phyloP scores from a whole-genome alignment of 768 basidiomycete genomes.

The Leccinum uliginosum region DNA sequence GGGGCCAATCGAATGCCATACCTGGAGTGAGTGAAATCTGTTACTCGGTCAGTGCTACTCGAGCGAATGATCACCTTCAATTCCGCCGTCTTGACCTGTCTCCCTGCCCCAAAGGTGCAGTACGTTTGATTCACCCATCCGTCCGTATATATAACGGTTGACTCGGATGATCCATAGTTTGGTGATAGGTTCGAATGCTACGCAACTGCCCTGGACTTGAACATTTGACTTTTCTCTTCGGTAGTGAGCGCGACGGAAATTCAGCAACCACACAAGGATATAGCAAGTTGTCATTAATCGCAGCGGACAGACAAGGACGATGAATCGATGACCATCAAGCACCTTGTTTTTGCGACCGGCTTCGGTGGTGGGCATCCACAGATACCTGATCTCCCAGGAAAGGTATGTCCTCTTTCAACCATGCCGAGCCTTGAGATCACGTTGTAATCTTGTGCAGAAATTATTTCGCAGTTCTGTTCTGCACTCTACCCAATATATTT shows the following conservation, averaged over 20 bases:
- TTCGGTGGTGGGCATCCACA: conserved; percentile 43
- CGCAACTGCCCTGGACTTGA: conserved; percentile 52
- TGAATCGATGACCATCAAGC: conserved; percentile 39
- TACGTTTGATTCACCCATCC: not conserved
- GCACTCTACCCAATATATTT: conserved; percentile 51
- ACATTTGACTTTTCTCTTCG: conserved; percentile 54
- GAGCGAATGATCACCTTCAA: conserved; percentile 14
- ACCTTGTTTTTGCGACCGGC: conserved; percentile 56
- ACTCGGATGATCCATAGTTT: conserved; percentile 32
- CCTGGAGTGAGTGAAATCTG: conserved; percentile 36
- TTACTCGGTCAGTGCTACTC: not conserved
- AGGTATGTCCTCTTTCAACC: conserved; percentile 23
- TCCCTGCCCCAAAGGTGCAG: conserved; percentile 45
- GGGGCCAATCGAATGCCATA: conserved; percentile 55
- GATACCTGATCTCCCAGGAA: conserved; percentile 42
- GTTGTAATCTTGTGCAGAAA: conserved; percentile 28
- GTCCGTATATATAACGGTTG: not conserved
- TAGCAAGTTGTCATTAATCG: conserved; percentile 43
- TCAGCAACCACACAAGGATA: conserved; percentile 31
- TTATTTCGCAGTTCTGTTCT: conserved; percentile 47
- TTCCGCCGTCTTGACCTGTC: conserved; percentile 39
- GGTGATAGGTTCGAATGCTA: conserved; percentile 64
- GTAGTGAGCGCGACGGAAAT: conserved; percentile 32
- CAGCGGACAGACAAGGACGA: conserved; percentile 19
- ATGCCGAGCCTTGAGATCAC: not conserved